Evolutionary conservation across 2,329 filamentous ascomycete species (phyloP).

Genomic region (Arthrobotrys conoides): DNA sequence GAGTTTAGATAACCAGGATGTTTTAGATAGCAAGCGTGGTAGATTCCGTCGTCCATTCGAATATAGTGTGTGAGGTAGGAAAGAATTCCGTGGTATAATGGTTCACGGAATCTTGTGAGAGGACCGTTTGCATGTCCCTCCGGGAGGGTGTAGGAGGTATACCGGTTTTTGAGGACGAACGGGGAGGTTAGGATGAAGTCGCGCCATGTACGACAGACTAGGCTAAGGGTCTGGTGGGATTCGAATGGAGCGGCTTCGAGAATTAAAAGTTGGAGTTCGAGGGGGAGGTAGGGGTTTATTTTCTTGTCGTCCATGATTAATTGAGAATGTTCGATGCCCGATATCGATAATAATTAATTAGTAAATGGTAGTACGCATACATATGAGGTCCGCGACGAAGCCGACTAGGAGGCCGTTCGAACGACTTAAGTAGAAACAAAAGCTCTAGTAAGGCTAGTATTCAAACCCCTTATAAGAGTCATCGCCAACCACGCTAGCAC

Average conservation of each 20-base stretch:
- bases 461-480: background rate
- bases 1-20: background rate
- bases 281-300: background rate
- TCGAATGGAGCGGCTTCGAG: conserved; percentile 22
- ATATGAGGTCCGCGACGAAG: too few species aligned
- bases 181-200: conserved; percentile 11
- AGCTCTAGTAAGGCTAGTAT: too few species aligned
- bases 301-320: background rate
- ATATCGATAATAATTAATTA: too few species aligned
- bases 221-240: conserved; percentile 1
- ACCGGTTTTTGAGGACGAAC: background rate
- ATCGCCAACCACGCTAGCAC: background rate
- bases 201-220: conserved; percentile 16
- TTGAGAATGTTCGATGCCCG: background rate
- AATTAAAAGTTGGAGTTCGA: conserved; percentile 28
- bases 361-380: background rate
- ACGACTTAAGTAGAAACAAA: too few species aligned
- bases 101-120: background rate
- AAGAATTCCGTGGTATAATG: background rate
- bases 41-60: conserved; percentile 9
- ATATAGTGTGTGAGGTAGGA: conserved; percentile 6
- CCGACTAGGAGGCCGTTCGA: too few species aligned
- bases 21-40: background rate
- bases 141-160: background rate
- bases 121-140: background rate